These are phyloP conservation scores for Zelonia costaricensis DNA, from an alignment of 208 protist genomes.

Conservation along the genomic window DNA sequence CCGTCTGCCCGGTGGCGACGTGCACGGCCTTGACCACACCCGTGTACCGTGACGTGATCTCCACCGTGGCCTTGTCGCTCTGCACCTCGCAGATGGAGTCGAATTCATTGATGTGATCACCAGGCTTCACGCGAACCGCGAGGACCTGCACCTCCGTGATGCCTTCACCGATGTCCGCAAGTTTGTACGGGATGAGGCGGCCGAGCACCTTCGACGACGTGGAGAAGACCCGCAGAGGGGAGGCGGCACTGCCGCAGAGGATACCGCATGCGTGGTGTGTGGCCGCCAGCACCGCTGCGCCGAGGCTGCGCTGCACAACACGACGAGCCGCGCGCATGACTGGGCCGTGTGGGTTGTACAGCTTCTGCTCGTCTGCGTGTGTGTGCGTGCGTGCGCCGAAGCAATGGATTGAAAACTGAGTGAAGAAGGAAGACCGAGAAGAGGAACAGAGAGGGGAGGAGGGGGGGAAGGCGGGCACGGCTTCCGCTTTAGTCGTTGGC, in stretches of 20 bases:
- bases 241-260: too few relatives aligned
- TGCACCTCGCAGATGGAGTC: slow-evolving; percentile 95
- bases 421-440: background rate
- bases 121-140: slow-evolving; percentile 90
- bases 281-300: background rate
- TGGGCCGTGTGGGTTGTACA: too few relatives aligned
- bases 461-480: background rate
- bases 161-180: slow-evolving; percentile 97
- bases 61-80: slow-evolving; percentile 94
- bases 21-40: slow-evolving; percentile 88
- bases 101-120: slow-evolving; percentile 93
- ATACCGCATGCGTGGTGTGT: too few relatives aligned
- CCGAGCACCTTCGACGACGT: too few relatives aligned
- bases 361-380: too few relatives aligned
- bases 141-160: slow-evolving; percentile 96
- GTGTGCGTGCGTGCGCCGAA: background rate
- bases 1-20: slow-evolving; percentile 75
- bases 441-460: background rate
- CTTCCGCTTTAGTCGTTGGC: background rate
- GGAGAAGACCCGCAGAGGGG: too few relatives aligned
- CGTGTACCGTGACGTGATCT: slow-evolving; percentile 92
- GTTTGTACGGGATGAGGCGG: slow-evolving; percentile 82
- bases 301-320: slow-evolving; percentile 4
- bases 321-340: slow-evolving; percentile 16
- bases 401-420: background rate